Evolutionary conservation across 2,329 filamentous ascomycete species (phyloP).

Genomic region (Alternaria sp.): DNA sequence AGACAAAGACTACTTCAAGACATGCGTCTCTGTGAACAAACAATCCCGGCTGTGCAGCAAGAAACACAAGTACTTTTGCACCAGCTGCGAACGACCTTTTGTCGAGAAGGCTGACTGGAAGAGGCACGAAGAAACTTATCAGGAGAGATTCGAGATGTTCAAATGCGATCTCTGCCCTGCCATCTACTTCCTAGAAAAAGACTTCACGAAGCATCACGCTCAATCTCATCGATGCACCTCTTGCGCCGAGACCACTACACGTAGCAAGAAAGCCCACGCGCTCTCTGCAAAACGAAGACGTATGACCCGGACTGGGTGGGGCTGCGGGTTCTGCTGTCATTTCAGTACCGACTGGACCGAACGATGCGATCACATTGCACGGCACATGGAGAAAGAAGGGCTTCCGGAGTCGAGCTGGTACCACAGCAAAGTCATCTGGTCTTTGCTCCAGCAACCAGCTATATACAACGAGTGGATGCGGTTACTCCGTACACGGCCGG

Average conservation of each 20-base stretch:
- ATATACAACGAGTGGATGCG: conserved; percentile 65
- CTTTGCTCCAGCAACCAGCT: conserved; percentile 68
- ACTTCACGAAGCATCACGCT: conserved; percentile 71
- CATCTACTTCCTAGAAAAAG: conserved; percentile 71
- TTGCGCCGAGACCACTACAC: conserved; percentile 38
- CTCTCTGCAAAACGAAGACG: conserved; percentile 53
- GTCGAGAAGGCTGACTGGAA: conserved; percentile 74
- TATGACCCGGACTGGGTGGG: conserved; percentile 65
- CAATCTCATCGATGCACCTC: conserved; percentile 67
- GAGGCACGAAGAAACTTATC: conserved; percentile 71
- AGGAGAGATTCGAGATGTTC: conserved; percentile 71
- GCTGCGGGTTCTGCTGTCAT: conserved; percentile 71
- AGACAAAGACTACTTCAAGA: conserved; percentile 39
- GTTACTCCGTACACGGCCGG: conserved; percentile 29
- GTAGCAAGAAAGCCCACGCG: conserved; percentile 59
- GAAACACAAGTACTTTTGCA: conserved; percentile 50
- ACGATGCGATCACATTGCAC: conserved; percentile 71
- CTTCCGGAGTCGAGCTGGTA: conserved; percentile 70
- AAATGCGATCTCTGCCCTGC: conserved; percentile 70
- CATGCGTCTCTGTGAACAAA: conserved; percentile 39
- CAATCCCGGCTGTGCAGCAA: conserved; percentile 33
- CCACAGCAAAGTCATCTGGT: conserved; percentile 71
- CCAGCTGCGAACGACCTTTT: conserved; percentile 65
- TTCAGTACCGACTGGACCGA: conserved; percentile 68
- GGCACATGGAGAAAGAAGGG: conserved; percentile 64